A percentile compares a stretch with the other conserved stretches of the same genome.
Evolutionary conservation across 306 rosid genomes (phyloP).

Genomic region (Castanopsis chinensis): DNA sequence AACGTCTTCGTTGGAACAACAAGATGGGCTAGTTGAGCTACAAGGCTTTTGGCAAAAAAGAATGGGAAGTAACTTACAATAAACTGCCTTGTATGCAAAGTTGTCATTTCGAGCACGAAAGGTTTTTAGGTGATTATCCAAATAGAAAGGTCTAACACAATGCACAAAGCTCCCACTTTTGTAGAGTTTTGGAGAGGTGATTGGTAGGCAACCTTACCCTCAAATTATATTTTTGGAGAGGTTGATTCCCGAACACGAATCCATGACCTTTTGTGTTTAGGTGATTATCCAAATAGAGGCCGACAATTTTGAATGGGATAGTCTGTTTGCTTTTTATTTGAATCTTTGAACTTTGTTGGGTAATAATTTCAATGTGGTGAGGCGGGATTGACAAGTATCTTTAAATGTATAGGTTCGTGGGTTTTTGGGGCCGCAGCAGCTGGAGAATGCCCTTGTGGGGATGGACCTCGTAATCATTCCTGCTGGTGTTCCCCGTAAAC

Average conservation of each 20-base stretch:
- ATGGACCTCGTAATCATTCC: conserved; percentile 87
- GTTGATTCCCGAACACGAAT: too few relatives aligned
- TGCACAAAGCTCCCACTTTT: too few relatives aligned
- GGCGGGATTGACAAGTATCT: not conserved
- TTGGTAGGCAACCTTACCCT: too few relatives aligned
- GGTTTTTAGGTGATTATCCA: not conserved
- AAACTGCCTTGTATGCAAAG: not conserved
- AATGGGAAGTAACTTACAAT: not conserved
- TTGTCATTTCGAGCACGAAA: not conserved
- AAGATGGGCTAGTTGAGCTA: too few relatives aligned
- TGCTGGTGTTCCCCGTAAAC: conserved; percentile 94
- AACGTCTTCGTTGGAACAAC: too few relatives aligned
- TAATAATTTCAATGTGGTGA: not conserved
- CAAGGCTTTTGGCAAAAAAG: too few relatives aligned
- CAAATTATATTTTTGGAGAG: too few relatives aligned
- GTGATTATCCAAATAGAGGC: not conserved
- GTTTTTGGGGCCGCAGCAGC: conserved; percentile 81
- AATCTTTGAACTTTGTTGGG: not conserved
- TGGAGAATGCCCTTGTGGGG: conserved; percentile 84
- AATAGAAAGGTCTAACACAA: not conserved
- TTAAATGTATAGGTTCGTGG: conserved; percentile 69
- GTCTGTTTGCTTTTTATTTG: not conserved
- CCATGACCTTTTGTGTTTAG: not conserved
- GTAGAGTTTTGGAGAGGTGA: too few relatives aligned
- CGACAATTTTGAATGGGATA: not conserved